A percentile compares a stretch with the other conserved stretches of the same genome.
Evolutionary conservation across 2,329 filamentous ascomycete genomes (phyloP).

Genomic region (Colletotrichum somersetense): DNA sequence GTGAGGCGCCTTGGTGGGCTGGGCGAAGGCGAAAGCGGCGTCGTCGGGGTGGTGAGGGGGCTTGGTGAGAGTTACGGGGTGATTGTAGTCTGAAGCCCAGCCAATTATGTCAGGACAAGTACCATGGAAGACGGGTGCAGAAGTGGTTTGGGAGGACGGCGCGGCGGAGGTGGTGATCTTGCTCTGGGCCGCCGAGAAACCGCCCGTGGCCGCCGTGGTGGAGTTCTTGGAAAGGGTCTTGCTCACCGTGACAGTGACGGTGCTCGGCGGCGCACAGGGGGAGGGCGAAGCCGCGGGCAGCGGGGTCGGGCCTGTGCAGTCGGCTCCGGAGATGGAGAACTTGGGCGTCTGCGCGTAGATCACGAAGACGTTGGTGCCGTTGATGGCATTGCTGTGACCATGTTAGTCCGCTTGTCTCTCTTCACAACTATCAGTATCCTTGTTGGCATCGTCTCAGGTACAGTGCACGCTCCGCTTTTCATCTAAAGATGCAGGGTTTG

Average conservation of each 20-base stretch:
- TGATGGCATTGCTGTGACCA: slow-evolving; percentile 53
- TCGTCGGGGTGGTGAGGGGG: slow-evolving; percentile 24
- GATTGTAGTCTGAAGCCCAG: slow-evolving; percentile 38
- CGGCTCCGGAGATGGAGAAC: slow-evolving; percentile 51
- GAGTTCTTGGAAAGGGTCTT: slow-evolving; percentile 41
- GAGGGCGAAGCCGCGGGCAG: slow-evolving; percentile 43
- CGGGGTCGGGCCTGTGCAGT: slow-evolving; percentile 47
- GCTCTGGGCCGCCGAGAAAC: slow-evolving; percentile 28
- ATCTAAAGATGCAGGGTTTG: slow-evolving; percentile 14
- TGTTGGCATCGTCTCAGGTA: neutral
- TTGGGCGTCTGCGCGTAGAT: slow-evolving; percentile 58
- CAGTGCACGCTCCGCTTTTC: slow-evolving; percentile 17
- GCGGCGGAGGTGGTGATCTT: slow-evolving; percentile 31
- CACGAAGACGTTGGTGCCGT: slow-evolving; percentile 59
- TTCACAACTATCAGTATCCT: neutral
- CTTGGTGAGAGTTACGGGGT: slow-evolving; percentile 38
- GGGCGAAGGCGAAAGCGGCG: slow-evolving; percentile 7
- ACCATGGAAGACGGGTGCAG: slow-evolving; percentile 33
- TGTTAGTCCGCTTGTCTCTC: neutral
- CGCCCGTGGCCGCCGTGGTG: slow-evolving; percentile 40
- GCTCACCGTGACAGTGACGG: slow-evolving; percentile 46
- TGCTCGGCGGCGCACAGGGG: slow-evolving; percentile 45
- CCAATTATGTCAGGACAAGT: slow-evolving; percentile 41
- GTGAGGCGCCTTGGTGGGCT: slow-evolving; percentile 24
- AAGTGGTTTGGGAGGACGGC: slow-evolving; percentile 2